These are phyloP conservation scores for Globisporangium polare DNA, from an alignment of 352 stramenopile genomes.

Conservation along the genomic window DNA sequence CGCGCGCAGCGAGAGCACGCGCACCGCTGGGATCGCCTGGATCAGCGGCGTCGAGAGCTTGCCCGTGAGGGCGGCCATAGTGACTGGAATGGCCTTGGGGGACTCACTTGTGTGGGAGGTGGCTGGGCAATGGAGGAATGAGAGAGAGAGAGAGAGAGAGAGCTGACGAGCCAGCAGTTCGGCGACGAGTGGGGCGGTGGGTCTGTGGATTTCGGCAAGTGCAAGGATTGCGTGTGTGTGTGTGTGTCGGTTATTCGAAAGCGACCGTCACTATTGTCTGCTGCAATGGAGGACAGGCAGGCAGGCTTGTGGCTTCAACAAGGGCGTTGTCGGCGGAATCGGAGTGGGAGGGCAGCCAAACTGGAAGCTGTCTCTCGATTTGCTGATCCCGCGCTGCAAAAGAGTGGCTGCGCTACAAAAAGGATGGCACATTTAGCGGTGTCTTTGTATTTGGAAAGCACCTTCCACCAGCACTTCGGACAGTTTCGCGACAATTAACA, in stretches of 20 bases:
- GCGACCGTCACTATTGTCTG: neutral
- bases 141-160: neutral
- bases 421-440: too few species aligned
- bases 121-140: neutral
- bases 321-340: too few species aligned
- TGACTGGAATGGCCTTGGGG: too few species aligned
- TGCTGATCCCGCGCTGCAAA: too few species aligned
- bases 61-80: neutral
- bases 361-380: too few species aligned
- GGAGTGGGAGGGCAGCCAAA: too few species aligned
- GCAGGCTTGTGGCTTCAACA: too few species aligned
- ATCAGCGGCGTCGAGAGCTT: conserved; percentile 5
- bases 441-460: too few species aligned
- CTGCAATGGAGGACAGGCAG: too few species aligned
- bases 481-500: too few species aligned
- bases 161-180: neutral
- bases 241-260: neutral
- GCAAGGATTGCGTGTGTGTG: conserved; percentile 1
- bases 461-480: too few species aligned
- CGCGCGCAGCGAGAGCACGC: conserved; percentile 32
- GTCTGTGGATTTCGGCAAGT: neutral
- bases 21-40: conserved; percentile 27
- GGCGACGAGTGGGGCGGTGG: neutral
- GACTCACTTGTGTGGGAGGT: neutral
- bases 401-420: too few species aligned